A percentile compares a stretch with the other conserved stretches of the same genome.
Conservation (phyloP, 176 grass and related monocot species). For the Oropetium thomaeum region DNA sequence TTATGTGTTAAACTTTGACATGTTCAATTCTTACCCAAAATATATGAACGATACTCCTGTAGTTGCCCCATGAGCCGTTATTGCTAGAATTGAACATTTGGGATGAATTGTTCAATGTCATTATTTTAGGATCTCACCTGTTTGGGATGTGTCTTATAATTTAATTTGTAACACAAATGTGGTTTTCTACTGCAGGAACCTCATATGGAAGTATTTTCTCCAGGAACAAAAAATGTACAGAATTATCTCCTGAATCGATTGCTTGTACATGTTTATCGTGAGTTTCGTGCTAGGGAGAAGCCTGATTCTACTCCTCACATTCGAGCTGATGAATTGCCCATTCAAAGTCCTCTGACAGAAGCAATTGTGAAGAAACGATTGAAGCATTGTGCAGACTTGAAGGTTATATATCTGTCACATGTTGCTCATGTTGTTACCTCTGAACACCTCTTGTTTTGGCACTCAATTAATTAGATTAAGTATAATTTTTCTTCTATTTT, state of each 20-base stretch:
- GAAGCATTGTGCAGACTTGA: conserved; percentile 88
- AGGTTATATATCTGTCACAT: conserved; percentile 44
- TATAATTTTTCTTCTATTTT: conserved; percentile 9
- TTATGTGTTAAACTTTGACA: not conserved
- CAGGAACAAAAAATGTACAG: conserved; percentile 67
- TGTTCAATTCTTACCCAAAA: conserved; percentile 10
- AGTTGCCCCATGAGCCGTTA: not conserved
- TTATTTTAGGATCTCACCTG: conserved; percentile 14
- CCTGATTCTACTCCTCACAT: conserved; percentile 64
- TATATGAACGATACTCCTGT: not conserved
- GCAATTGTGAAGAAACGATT: conserved; percentile 72
- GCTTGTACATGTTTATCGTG: conserved; percentile 77
- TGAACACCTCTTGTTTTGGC: not conserved
- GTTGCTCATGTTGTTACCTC: not conserved
- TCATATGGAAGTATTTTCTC: conserved; percentile 88
- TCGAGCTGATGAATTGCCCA: conserved; percentile 72
- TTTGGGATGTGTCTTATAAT: conserved; percentile 9
- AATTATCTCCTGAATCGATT: conserved; percentile 84
- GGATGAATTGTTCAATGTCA: not conserved
- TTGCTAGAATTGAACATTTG: not conserved
- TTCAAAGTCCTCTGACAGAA: conserved; percentile 74
- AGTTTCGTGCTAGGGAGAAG: conserved; percentile 85
- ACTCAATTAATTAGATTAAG: conserved; percentile 22
- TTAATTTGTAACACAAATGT: conserved; percentile 11
- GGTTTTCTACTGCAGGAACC: conserved; percentile 65